These are phyloP conservation scores for Neophaeococcomyces aloes DNA, from an alignment of 2,329 filamentous ascomycete genomes.

Conservation along the genomic window DNA sequence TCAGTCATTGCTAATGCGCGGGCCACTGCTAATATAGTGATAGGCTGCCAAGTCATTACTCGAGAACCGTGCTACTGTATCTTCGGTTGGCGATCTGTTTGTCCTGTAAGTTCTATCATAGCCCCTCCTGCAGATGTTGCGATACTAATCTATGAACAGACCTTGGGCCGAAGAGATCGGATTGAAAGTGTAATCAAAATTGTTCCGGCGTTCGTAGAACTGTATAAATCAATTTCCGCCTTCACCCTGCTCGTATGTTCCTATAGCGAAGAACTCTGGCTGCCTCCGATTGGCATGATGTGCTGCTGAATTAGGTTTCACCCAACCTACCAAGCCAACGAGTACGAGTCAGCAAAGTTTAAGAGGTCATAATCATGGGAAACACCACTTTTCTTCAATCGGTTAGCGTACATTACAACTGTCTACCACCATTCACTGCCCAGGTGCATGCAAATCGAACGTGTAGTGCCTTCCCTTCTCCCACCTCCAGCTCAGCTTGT, in stretches of 20 bases:
- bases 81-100: slow-evolving; percentile 60
- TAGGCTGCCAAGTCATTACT: slow-evolving; percentile 82
- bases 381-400: too few species aligned
- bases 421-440: too few species aligned
- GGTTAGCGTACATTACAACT: too few species aligned
- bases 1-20: not conserved
- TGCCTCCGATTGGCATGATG: not conserved
- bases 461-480: too few species aligned
- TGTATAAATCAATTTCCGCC: slow-evolving; percentile 6
- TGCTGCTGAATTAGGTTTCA: too few species aligned
- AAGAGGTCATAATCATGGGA: too few species aligned
- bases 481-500: too few species aligned
- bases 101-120: not conserved
- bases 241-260: not conserved
- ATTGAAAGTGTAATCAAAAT: slow-evolving; percentile 67
- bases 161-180: slow-evolving; percentile 92
- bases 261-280: not conserved
- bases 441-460: too few species aligned
- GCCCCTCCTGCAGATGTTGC: too few species aligned
- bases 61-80: slow-evolving; percentile 78
- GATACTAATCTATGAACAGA: slow-evolving; percentile 11
- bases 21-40: slow-evolving; percentile 4
- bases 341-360: too few species aligned
- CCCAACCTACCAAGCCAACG: too few species aligned
- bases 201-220: slow-evolving; percentile 4